A percentile compares a stretch with the other conserved stretches of the same genome.
Evolutionary conservation across 176 grass and related monocot species (phyloP).

Genomic region (Typha latifolia): DNA sequence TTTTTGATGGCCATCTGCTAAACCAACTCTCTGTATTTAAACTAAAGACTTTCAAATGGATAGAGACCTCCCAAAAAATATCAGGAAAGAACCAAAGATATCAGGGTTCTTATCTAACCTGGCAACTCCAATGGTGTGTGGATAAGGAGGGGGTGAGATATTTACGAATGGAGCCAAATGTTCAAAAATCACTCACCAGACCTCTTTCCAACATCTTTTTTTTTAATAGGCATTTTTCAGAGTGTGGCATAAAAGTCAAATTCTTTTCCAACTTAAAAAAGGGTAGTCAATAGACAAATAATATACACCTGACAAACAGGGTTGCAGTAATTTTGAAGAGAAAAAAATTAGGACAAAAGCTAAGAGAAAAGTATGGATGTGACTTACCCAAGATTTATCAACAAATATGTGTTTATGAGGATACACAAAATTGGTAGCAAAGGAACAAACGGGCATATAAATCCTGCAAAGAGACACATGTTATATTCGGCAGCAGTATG

Average conservation of each 20-base stretch:
- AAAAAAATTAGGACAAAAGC: neutral
- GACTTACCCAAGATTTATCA: constrained; percentile 63
- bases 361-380: neutral
- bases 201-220: too few species aligned
- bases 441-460: constrained; percentile 65
- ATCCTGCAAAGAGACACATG: constrained; percentile 29
- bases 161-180: too few species aligned
- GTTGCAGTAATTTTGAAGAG: neutral
- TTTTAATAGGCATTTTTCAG: too few species aligned
- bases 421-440: constrained; percentile 64
- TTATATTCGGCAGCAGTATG: neutral
- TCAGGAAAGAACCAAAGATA: too few species aligned
- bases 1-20: neutral
- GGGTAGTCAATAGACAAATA: neutral
- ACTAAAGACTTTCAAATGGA: neutral
- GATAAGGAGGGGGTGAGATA: too few species aligned
- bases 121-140: too few species aligned
- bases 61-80: too few species aligned
- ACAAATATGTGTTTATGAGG: constrained; percentile 62
- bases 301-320: neutral
- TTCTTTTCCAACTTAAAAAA: too few species aligned
- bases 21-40: neutral
- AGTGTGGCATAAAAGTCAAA: too few species aligned
- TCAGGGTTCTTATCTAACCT: too few species aligned
- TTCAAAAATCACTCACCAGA: too few species aligned